Evolutionary conservation across 768 basidiomycete genomes (phyloP), one percentile per base, ranked within the genome.

Genomic region (Lactarius deliciosus): DNA sequence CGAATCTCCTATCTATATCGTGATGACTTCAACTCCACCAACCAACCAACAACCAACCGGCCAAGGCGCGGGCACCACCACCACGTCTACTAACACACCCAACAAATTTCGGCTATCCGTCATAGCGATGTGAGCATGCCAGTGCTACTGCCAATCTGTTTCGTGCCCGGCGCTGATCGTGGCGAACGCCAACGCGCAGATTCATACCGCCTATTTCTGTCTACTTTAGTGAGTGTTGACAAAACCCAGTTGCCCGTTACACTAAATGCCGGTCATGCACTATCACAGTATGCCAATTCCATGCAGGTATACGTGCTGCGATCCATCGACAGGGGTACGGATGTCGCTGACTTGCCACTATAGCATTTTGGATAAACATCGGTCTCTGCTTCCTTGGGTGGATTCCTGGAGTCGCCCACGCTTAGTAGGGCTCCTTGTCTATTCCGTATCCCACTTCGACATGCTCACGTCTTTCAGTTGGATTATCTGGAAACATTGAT

Each of bases 371-470:
- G 71, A 77, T 80, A 61, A 81, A 81, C 64, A 73, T 80, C 67
- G 71, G 75, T 0, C 74, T 82, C 13, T 80, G 77, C 75, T 73
- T 81, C 53, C 74, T 82, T 11, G 81, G 77, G 11, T 82, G 79
- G 80, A 77, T 81, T 25, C 81, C 81, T 4, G 81, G 79, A 53
- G 72, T 77, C n/a, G 60, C 81, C 22, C 80, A 81, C 45, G 79
- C 81, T 38, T 80, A 78, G 80, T 81, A 65, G 28, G 70, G 64
- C 2, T 18, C 25, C 5, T 20, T 10, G 2, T 54, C 40, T 5
- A 18, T 6, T 7, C 25, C 20, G 22, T 28, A 41, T 32, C 1
- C n/a, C 22, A n/a, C 18, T 40, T 5, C 10, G 43, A 30, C 22
- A 36, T 15, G 18, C 41, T 53, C 32, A 45, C n/a, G 30, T 20